These are phyloP conservation scores for Ephemerocybe angulata DNA, from an alignment of 768 basidiomycete species.

Conservation along the genomic window DNA sequence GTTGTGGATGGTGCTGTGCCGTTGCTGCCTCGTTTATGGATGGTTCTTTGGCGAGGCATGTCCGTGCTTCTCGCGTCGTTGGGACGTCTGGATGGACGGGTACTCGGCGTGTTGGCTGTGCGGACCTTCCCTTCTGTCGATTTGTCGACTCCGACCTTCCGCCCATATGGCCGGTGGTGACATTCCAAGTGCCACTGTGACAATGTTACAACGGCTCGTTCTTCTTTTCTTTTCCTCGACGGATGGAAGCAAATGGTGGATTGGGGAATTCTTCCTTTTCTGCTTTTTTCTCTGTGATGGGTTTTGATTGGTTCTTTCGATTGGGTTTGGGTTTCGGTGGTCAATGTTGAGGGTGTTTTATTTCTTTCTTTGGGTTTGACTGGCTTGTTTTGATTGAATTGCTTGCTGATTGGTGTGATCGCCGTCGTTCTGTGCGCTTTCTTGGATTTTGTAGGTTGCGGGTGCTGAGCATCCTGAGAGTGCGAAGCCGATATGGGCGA, in stretches of 20 bases:
- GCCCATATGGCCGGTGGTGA: no score
- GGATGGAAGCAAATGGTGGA: not conserved
- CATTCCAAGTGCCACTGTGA: no score
- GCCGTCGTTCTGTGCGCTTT: not conserved
- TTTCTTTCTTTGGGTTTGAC: not conserved
- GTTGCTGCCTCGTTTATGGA: no score
- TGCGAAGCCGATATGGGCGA: constrained; percentile 44
- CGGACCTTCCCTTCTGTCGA: no score
- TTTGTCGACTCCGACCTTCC: no score
- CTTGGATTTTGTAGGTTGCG: constrained; percentile 20
- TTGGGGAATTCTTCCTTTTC: not conserved
- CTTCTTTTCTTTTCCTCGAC: not conserved
- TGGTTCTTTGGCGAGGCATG: no score
- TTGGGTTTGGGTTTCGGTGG: not conserved
- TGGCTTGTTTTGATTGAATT: constrained; percentile 1
- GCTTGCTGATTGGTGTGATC: not conserved
- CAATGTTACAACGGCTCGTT: not conserved
- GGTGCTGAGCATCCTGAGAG: constrained; percentile 32
- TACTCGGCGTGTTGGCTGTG: no score
- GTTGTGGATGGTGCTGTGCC: no score
- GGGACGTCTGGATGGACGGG: no score
- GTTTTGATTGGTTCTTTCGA: not conserved
- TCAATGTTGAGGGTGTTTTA: constrained; percentile 2
- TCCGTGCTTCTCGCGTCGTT: no score
- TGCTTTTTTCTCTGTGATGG: not conserved